Evolutionary conservation across 768 basidiomycete genomes (phyloP), one percentile per base, ranked within the genome.

Genomic region (Trametes villosa): DNA sequence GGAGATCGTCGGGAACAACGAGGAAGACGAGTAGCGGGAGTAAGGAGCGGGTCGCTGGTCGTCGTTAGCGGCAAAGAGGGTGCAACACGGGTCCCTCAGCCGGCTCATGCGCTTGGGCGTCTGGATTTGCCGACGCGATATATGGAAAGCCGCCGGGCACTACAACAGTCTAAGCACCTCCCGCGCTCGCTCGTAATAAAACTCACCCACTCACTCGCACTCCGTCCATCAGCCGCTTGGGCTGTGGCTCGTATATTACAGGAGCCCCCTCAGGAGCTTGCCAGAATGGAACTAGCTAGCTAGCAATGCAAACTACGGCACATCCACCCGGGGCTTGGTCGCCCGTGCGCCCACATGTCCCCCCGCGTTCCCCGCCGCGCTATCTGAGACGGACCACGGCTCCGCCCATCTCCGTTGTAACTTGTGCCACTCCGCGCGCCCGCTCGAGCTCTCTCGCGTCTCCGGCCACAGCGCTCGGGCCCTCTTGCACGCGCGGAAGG

Each of bases 21-120:
- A 50, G 40, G 52, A 18, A 53, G 51, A 55, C 38, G 57, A 60
- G n/a, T 60, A 58, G 57, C 52, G 61, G 62, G 29, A 51, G 60
- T 60, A 60, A 53, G n/a, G 57, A 63, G 52, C 57, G 62, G n/a
- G 57, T 63, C 45, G 60, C 59, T 59, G 60, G 63, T 62, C 56
- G 62, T 60, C 57, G 66, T 67, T 57, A 59, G 63, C 57, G 63
- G 62, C 38, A 56, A 45, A 61, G 58, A 46, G 41, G 57, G 60
- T 48, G 48, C 38, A 45, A 60, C 55, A 53, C 53, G 40, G 61
- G 57, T 40, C 48, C 29, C 42, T 44, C 53, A 44, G 54, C 53
- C 59, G 65, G 62, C 56, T 55, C 60, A 57, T 50, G 26, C 42
- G 18, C 63, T 49, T 53, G 57, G 54, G 66, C 66, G 66, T 63